Conservation (phyloP, 768 basidiomycete genomes). For the Coprinopsis strossmayeri region DNA sequence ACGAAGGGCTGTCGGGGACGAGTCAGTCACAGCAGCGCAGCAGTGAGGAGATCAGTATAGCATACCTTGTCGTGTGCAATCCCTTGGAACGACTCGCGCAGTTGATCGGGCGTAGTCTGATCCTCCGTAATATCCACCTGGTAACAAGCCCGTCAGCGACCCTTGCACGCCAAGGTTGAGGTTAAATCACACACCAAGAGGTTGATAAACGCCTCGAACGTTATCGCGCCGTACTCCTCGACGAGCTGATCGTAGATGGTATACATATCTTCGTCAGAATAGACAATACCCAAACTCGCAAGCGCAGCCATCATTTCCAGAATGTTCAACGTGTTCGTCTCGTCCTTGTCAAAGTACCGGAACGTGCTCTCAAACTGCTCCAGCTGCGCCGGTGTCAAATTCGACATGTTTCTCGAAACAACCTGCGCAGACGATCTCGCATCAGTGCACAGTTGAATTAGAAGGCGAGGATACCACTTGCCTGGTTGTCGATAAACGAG, state of each 20-base stretch:
- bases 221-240: constrained; percentile 80
- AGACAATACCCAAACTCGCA: constrained; percentile 90
- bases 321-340: constrained; percentile 78
- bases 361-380: constrained; percentile 98
- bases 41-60: not conserved
- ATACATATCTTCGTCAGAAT: constrained; percentile 86
- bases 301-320: constrained; percentile 92
- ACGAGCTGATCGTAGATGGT: constrained; percentile 76
- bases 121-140: constrained; percentile 97
- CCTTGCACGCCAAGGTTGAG: not conserved
- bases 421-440: constrained; percentile 50
- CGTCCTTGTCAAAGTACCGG: constrained; percentile 94
- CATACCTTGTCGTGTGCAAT: constrained; percentile 85
- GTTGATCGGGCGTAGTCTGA: constrained; percentile 86
- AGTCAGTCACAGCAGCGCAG: constrained; percentile 13
- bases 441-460: not conserved
- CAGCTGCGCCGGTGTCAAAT: constrained; percentile 89
- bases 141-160: not conserved
- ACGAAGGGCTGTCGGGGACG: constrained; percentile 71
- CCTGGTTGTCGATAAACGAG: constrained; percentile 97
- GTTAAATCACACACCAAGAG: constrained; percentile 59
- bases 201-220: constrained; percentile 91
- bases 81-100: constrained; percentile 89
- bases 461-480: constrained; percentile 22
- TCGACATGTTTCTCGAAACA: constrained; percentile 89